phyloP scores from a whole-genome alignment of 106 monocot species.

The Vanilla planifolia region DNA sequence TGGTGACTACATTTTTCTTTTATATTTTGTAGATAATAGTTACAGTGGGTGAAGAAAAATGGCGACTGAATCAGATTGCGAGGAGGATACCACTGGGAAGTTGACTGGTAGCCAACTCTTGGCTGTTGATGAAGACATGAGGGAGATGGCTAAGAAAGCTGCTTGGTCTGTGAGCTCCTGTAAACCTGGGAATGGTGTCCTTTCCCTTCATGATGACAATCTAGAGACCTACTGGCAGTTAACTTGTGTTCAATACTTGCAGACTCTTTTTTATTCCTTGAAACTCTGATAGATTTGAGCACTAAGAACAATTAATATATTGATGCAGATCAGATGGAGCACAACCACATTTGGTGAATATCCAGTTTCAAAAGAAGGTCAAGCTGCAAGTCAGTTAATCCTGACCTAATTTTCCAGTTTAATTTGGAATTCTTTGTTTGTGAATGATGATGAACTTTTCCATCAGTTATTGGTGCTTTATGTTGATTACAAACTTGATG shows the following conservation, averaged over 20 bases:
- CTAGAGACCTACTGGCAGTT: slow-evolving; percentile 99
- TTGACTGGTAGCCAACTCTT: slow-evolving; percentile 47
- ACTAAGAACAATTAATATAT: slow-evolving; percentile 4
- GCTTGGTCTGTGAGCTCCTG: slow-evolving; percentile 97
- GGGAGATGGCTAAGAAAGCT: slow-evolving; percentile 93
- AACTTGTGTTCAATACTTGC: not conserved
- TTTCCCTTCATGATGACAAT: slow-evolving; percentile 82
- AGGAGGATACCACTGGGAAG: slow-evolving; percentile 48
- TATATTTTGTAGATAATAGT: no score
- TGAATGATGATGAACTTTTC: no score
- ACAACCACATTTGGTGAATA: slow-evolving; percentile 92
- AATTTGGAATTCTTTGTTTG: not conserved
- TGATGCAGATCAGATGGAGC: slow-evolving; percentile 85
- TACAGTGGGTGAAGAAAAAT: slow-evolving; percentile 7
- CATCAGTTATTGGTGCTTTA: slow-evolving; percentile 79
- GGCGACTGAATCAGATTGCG: slow-evolving; percentile 79
- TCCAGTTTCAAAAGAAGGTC: slow-evolving; percentile 98
- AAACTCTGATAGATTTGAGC: not conserved
- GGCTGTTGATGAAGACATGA: slow-evolving; percentile 46
- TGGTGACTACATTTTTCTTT: no score
- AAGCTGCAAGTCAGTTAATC: slow-evolving; percentile 58
- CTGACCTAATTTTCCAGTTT: not conserved
- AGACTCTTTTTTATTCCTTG: not conserved
- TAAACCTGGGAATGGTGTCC: slow-evolving; percentile 89
- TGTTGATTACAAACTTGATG: slow-evolving; percentile 94